Conservation (phyloP, 73 alveolate genomes). For the Paraurostyla sp. region DNA sequence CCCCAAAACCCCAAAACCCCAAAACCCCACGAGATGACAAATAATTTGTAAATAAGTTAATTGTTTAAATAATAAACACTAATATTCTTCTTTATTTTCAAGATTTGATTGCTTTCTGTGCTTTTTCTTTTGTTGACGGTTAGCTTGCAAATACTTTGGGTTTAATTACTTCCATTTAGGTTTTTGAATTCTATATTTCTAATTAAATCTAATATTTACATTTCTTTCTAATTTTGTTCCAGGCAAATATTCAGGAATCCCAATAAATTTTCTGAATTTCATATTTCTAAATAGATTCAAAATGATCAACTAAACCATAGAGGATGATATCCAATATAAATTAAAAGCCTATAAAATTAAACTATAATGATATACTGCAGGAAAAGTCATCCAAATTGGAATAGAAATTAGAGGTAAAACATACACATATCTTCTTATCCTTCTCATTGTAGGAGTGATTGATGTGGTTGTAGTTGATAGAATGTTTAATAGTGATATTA, state of each 20-base stretch:
- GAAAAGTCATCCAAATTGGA: conserved; percentile 91
- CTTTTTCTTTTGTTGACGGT: conserved; percentile 17
- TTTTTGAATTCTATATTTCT: not conserved
- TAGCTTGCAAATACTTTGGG: not conserved
- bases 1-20: no score
- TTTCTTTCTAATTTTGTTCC: conserved; percentile 84
- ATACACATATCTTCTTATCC: conserved; percentile 75
- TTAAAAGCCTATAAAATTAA: conserved; percentile 73
- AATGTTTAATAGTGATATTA: conserved; percentile 74
- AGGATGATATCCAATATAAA: conserved; percentile 85
- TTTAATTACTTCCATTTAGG: not conserved
- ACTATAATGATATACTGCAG: conserved; percentile 68
- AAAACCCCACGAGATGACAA: no score
- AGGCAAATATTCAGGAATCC: conserved; percentile 89
- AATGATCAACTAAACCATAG: conserved; percentile 73
- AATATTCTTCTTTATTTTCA: not conserved
- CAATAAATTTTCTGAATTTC: conserved; percentile 72
- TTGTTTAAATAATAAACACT: not conserved
- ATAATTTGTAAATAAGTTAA: no score
- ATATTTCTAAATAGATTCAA: conserved; percentile 67
- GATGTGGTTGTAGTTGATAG: conserved; percentile 71
- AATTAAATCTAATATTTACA: not conserved
- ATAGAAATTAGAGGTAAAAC: conserved; percentile 80
- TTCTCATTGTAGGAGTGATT: conserved; percentile 84
- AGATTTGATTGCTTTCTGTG: not conserved